Evolutionary conservation across 345 rosid species (phyloP).

Genomic region (Barbarea vulgaris): DNA sequence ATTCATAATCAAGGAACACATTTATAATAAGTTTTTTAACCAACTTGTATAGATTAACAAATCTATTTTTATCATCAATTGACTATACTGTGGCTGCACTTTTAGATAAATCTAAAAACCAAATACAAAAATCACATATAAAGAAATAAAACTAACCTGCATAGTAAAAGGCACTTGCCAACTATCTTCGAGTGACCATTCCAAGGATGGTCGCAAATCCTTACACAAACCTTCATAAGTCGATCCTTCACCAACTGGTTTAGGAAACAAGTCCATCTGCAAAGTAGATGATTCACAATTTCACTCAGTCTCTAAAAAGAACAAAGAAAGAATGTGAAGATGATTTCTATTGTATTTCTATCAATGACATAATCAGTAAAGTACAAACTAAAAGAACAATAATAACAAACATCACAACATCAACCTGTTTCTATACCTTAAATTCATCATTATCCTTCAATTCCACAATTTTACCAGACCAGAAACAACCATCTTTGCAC

Average conservation of each 20-base stretch:
- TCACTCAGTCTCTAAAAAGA: not conserved
- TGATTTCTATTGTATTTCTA: not conserved
- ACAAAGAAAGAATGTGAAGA: not conserved
- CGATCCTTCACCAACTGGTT: slow-evolving; percentile 31
- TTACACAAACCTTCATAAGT: not conserved
- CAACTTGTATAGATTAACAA: too few species aligned
- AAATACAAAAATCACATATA: not conserved
- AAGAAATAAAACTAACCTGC: slow-evolving; percentile 18
- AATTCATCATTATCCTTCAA: not conserved
- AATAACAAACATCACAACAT: not conserved
- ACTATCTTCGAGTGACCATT: slow-evolving; percentile 30
- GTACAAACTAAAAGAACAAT: not conserved
- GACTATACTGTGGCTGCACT: not conserved
- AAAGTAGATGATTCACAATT: not conserved
- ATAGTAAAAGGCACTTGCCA: slow-evolving; percentile 29
- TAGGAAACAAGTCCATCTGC: slow-evolving; percentile 32
- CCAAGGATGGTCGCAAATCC: slow-evolving; percentile 32
- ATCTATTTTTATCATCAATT: too few species aligned
- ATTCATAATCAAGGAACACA: not conserved
- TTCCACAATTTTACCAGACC: slow-evolving; percentile 23
- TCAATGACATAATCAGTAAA: not conserved
- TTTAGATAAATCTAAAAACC: not conserved
- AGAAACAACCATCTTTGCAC: not conserved
- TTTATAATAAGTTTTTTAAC: too few species aligned
- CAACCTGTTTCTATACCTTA: not conserved